Base-by-base conservation (phyloP, 108 stramenopile species). In the Thalassiosira profunda region DNA sequence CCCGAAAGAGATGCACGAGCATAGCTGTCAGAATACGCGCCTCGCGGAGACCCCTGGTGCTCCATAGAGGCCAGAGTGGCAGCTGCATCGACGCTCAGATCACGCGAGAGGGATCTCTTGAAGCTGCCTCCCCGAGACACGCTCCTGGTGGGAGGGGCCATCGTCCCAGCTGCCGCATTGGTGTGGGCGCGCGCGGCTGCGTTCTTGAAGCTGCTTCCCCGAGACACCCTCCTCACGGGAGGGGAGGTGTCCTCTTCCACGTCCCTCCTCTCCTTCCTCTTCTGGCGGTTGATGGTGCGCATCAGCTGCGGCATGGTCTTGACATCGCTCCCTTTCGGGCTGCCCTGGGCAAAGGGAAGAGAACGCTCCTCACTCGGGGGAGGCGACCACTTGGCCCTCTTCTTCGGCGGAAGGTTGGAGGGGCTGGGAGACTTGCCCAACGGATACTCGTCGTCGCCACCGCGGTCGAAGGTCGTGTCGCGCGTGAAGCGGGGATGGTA, bases 251-350 rank as follows among this genome's bases (percentile, higher is more conserved):
- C n/a, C n/a, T n/a, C n/a, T 29, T 29, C 36, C 53, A 31, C 6
- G 15, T 24, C 46, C 23, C 23, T n/a, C 28, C 35, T 48, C 30
- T 64, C 63, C 7, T 10, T 8, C 34, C 47, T 30, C 36, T 64
- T 64, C 21, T 49, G 37, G 9, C 30, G 44, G 45, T 64, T 64
- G 47, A 64, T 64, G 3, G 25, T 37, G 15, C 63, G 33, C 48
- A 64, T 35, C 33, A 66, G 23, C 37, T 66, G 52, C 21, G 65
- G 65, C 51, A 66, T 66, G 52, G 55, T 34, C 29, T 6, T 28
- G 36, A 64, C 23, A 31, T 64, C 63, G 18, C 26, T 52, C 0
- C 30, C 6, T 52, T 11, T 23, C n/a, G n/a, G n/a, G n/a, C n/a
- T n/a, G n/a, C n/a, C n/a, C n/a, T n/a, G n/a, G n/a, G n/a, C n/a